Percentiles rank a stretch among this genome's conserved stretches.
These are phyloP conservation scores for rapeseed (Brassica napus) DNA, from an alignment of 345 rosid species.

Conservation along the genomic window Da-Ae NC_063447.1:42543501-42544000, in stretches of 20 bases:
- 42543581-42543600: background rate
- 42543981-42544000: conserved; percentile 36
- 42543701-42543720: background rate
- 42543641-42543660: conserved; percentile 31
- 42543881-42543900: background rate
- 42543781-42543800: conserved; percentile 34
- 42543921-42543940: background rate
- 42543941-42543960: conserved; percentile 31
- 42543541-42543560: background rate
- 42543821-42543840: conserved; percentile 10
- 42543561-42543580: background rate
- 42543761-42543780: conserved; percentile 39
- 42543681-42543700: conserved; percentile 1
- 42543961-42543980: conserved; percentile 39
- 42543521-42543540: background rate
- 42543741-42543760: conserved; percentile 14
- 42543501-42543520: conserved; percentile 47
- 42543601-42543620: conserved; percentile 26
- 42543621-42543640: conserved; percentile 41
- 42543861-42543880: background rate
- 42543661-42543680: conserved; percentile 33
- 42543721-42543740: background rate
- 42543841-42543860: too few relatives aligned
- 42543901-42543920: background rate
- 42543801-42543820: conserved; percentile 39